phyloP scores from a whole-genome alignment of 1,284 basidiomycete species.

The Veloboletus limbatus region DNA sequence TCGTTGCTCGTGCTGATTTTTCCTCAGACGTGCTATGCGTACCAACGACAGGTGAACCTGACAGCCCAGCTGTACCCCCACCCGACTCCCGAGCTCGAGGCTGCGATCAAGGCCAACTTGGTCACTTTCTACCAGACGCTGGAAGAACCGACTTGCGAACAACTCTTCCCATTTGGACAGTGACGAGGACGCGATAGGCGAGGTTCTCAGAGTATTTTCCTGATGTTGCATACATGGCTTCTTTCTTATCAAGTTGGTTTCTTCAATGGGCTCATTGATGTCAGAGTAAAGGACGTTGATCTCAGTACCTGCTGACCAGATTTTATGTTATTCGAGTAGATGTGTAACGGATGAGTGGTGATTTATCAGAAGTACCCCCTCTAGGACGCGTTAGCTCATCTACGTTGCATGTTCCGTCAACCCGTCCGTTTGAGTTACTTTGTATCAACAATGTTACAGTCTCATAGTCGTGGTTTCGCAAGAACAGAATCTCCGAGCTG shows the following conservation, averaged over 20 bases:
- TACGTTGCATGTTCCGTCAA: neutral
- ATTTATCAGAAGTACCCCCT: neutral
- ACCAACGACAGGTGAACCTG: conserved; percentile 23
- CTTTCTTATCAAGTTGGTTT: too few species aligned
- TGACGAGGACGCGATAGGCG: too few species aligned
- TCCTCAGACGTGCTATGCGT: conserved; percentile 17
- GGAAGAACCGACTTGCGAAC: conserved; percentile 14
- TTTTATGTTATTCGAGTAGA: neutral
- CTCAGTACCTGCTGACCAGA: neutral
- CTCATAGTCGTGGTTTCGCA: conserved; percentile 23
- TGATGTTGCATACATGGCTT: too few species aligned
- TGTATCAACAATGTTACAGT: neutral
- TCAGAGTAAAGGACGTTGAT: too few species aligned
- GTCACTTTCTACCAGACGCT: conserved; percentile 23
- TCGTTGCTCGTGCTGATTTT: conserved; percentile 5
- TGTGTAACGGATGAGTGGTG: conserved; percentile 14
- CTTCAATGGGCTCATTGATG: too few species aligned
- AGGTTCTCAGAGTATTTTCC: too few species aligned
- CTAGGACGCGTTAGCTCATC: neutral
- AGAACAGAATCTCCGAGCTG: conserved; percentile 3
- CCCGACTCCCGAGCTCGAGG: conserved; percentile 17
- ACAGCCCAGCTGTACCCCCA: conserved; percentile 25
- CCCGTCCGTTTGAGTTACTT: neutral
- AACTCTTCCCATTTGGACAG: too few species aligned
- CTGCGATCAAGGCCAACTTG: conserved; percentile 25